phyloP scores from a whole-genome alignment of 1,284 basidiomycete species.

The Ganoderma boninense region DNA sequence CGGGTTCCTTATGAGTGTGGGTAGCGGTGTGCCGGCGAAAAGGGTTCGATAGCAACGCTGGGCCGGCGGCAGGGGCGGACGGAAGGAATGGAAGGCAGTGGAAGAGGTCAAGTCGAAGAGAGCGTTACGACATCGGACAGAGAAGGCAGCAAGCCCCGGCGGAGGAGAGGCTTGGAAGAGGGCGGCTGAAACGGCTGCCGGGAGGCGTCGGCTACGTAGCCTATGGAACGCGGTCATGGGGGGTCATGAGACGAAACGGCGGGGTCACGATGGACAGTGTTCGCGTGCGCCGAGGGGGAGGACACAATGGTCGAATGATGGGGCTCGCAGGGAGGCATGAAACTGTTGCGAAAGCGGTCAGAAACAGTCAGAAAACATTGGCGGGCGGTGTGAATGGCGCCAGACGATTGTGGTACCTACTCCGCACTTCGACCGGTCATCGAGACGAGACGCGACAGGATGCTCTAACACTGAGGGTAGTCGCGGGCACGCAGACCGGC shows the following conservation, averaged over 20 bases:
- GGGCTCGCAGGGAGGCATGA: not conserved
- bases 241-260: not conserved
- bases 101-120: not conserved
- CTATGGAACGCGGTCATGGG: not conserved
- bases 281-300: not conserved
- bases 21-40: not conserved
- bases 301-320: not conserved
- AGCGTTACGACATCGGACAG: not conserved
- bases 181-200: not conserved
- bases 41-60: not conserved
- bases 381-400: not conserved
- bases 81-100: not conserved
- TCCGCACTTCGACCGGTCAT: not conserved
- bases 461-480: not conserved
- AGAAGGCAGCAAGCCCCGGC: not conserved
- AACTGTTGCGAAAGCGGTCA: not conserved
- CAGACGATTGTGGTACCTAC: not conserved
- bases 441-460: not conserved
- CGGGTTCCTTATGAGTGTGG: not conserved
- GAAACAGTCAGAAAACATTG: not conserved
- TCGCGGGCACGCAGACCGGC: not conserved
- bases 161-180: not conserved
- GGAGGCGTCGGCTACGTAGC: not conserved
- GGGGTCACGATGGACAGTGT: slow-evolving; percentile 8
- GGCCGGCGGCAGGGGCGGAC: not conserved